Percentiles rank a stretch among this genome's conserved stretches.
phyloP scores from a whole-genome alignment of 2,329 filamentous ascomycete species.

The Balansia obtecta region DNA sequence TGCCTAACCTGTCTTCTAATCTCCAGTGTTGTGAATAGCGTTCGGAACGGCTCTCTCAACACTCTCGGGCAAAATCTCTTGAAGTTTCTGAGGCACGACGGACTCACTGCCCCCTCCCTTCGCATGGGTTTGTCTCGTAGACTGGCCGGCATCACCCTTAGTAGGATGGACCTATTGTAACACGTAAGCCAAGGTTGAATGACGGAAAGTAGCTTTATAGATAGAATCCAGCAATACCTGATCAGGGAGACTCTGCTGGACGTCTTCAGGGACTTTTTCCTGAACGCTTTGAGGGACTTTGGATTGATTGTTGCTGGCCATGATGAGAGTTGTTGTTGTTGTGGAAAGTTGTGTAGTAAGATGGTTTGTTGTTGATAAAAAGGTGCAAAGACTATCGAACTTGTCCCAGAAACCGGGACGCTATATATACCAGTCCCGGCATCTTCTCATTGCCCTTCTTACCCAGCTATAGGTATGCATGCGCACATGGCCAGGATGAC shows the following conservation, averaged over 20 bases:
- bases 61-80: conserved; percentile 13
- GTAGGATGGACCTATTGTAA: conserved; percentile 12
- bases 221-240: conserved; percentile 5
- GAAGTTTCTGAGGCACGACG: conserved; percentile 12
- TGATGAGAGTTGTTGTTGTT: neutral
- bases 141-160: conserved; percentile 7
- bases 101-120: conserved; percentile 11
- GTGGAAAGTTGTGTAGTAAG: no score
- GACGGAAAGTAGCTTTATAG: neutral
- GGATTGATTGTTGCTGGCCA: neutral
- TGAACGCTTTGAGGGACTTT: conserved; percentile 7
- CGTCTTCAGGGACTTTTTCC: conserved; percentile 7
- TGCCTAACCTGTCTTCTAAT: conserved; percentile 1
- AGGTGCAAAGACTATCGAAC: neutral
- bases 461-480: no score
- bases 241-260: conserved; percentile 12
- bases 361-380: neutral
- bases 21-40: conserved; percentile 12
- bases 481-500: neutral
- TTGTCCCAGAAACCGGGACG: no score
- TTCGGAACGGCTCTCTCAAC: conserved; percentile 12
- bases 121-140: conserved; percentile 10
- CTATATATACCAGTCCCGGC: no score
- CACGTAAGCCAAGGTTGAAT: neutral
- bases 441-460: no score